Percentiles rank a stretch among this genome's conserved stretches.
These are phyloP conservation scores for Sporothrix brunneoviolacea DNA, from an alignment of 2,329 filamentous ascomycete species.

Conservation along the genomic window DNA sequence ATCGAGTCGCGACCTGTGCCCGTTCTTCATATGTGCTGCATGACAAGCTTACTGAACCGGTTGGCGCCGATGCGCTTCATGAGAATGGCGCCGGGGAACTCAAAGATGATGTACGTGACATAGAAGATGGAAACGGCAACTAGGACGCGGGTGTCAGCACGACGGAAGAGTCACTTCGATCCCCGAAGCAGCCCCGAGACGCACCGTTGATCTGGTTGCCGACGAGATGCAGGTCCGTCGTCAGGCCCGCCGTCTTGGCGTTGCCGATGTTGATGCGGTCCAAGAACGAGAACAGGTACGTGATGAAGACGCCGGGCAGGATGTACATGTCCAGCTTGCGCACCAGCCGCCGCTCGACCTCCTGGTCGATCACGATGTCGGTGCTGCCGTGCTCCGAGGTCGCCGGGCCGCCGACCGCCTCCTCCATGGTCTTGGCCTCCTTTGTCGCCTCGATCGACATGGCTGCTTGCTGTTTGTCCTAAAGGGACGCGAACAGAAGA, in stretches of 20 bases:
- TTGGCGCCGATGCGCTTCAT: too few species aligned
- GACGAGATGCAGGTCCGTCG: neutral
- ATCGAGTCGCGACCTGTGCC: too few species aligned
- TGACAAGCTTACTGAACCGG: too few species aligned
- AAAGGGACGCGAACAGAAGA: too few species aligned
- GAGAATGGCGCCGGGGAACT: too few species aligned
- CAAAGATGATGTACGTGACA: too few species aligned
- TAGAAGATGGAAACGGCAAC: too few species aligned
- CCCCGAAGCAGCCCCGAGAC: too few species aligned
- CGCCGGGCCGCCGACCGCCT: neutral
- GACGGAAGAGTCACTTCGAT: too few species aligned
- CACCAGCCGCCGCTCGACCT: slow-evolving; percentile 9
- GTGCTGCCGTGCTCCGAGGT: slow-evolving; percentile 2
- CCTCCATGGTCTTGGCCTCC: neutral
- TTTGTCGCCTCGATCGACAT: neutral
- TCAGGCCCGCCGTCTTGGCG: slow-evolving; percentile 10
- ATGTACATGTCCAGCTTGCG: slow-evolving; percentile 12
- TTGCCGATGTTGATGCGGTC: slow-evolving; percentile 16
- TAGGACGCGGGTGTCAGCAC: too few species aligned
- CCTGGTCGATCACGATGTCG: slow-evolving; percentile 7
- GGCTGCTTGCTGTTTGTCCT: neutral
- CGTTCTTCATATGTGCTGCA: too few species aligned
- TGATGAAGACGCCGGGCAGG: neutral
- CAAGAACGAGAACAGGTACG: slow-evolving; percentile 10
- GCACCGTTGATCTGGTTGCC: neutral